Evolutionary conservation across 129 eudicot species (phyloP).

Genomic region (Scalesia atractyloides): DNA sequence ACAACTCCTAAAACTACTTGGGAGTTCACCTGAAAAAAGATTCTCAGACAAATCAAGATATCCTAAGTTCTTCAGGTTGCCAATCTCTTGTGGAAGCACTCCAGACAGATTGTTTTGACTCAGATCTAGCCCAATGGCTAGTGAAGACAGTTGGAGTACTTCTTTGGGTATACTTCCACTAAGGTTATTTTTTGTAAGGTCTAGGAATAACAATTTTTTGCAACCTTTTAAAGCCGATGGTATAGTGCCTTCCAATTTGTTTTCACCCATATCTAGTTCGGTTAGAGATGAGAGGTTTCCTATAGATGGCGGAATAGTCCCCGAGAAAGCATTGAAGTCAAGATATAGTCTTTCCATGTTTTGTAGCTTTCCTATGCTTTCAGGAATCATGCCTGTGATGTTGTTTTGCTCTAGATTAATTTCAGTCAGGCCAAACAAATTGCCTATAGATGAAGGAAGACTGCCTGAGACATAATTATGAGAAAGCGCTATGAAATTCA

Average conservation of each 20-base stretch:
- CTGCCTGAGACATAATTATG: background rate
- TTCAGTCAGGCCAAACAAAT: background rate
- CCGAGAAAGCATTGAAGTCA: background rate
- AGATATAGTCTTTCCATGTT: background rate
- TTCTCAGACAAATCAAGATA: no score
- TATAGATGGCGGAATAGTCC: slow-evolving; percentile 11
- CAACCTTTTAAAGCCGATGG: slow-evolving; percentile 20
- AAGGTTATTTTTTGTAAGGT: slow-evolving; percentile 8
- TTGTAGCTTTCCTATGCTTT: slow-evolving; percentile 7
- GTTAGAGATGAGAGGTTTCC: slow-evolving; percentile 17
- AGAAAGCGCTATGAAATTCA: background rate
- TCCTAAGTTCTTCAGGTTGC: no score
- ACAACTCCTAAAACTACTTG: no score
- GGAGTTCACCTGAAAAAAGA: no score
- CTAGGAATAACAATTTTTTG: background rate
- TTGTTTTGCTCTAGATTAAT: background rate
- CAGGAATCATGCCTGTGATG: slow-evolving; percentile 20
- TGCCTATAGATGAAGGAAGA: slow-evolving; percentile 15
- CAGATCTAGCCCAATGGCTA: slow-evolving; percentile 16
- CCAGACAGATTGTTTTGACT: slow-evolving; percentile 23
- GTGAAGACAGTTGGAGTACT: slow-evolving; percentile 18
- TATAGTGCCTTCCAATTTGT: slow-evolving; percentile 26
- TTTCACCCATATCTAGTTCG: background rate
- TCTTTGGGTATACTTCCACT: slow-evolving; percentile 18
- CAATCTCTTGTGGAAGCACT: slow-evolving; percentile 25